Conservation (phyloP, 2,329 filamentous ascomycete genomes). For the Penicillium sp. region DNA sequence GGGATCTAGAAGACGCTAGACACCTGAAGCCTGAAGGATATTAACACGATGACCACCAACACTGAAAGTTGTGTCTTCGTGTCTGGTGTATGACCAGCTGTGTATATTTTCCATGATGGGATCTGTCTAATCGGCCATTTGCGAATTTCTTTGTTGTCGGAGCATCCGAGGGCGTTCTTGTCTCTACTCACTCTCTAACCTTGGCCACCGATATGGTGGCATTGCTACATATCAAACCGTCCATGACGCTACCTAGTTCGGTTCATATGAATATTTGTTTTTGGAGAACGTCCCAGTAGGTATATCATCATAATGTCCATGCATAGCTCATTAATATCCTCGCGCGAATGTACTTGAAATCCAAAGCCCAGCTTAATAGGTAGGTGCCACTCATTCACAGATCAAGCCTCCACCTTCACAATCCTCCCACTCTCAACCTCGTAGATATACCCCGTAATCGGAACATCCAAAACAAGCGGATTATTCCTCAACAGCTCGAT, state of each 20-base stretch:
- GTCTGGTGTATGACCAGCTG: slow-evolving; percentile 9
- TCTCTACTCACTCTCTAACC: slow-evolving; percentile 3
- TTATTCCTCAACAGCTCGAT: slow-evolving; percentile 58
- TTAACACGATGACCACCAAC: slow-evolving; percentile 20
- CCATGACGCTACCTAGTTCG: background rate
- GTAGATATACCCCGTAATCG: slow-evolving; percentile 71
- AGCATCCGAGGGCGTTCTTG: slow-evolving; percentile 18
- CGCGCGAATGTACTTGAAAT: too few species aligned
- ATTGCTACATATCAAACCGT: background rate
- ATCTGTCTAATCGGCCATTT: slow-evolving; percentile 9
- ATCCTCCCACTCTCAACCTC: slow-evolving; percentile 69
- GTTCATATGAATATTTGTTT: background rate
- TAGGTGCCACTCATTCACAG: too few species aligned
- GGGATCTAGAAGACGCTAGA: slow-evolving; percentile 61
- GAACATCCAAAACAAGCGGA: slow-evolving; percentile 58
- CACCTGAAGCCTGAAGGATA: slow-evolving; percentile 11
- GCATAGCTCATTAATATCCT: background rate
- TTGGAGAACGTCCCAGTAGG: background rate
- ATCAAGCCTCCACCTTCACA: slow-evolving; percentile 44
- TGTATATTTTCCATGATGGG: slow-evolving; percentile 9
- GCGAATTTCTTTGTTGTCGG: slow-evolving; percentile 10
- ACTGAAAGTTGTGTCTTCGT: slow-evolving; percentile 11
- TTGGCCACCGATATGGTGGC: background rate
- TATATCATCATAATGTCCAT: background rate
- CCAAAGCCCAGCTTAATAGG: background rate